phyloP scores from a whole-genome alignment of 2,329 filamentous ascomycete genomes.

The Hymenoscyphus albidus region DNA sequence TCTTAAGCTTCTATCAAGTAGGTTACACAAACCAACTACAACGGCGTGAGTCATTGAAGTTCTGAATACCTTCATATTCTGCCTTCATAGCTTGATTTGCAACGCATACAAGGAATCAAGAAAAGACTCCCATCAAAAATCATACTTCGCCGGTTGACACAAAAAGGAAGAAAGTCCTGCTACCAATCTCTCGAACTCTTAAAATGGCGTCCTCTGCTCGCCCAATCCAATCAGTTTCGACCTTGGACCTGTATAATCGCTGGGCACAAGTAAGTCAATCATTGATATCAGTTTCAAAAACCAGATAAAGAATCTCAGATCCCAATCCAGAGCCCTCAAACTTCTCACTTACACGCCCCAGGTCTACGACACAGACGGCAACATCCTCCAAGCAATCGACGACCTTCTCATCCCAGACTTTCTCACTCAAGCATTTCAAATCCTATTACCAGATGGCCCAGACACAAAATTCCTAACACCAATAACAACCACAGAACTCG shows the following conservation, averaged over 20 bases:
- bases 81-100: background rate
- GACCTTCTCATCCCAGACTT: constrained; percentile 50
- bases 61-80: background rate
- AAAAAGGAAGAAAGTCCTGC: background rate
- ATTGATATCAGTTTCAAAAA: constrained; percentile 4
- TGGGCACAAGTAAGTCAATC: constrained; percentile 39
- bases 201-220: constrained; percentile 10
- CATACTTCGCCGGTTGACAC: too few species aligned
- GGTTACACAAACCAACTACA: background rate
- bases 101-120: too few species aligned
- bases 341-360: constrained; percentile 7
- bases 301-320: too few species aligned
- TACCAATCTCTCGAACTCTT: background rate
- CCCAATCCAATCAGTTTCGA: constrained; percentile 36
- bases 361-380: constrained; percentile 62
- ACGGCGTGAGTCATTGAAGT: background rate
- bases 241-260: constrained; percentile 44
- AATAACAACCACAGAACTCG: constrained; percentile 45
- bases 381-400: constrained; percentile 63
- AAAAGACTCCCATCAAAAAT: background rate
- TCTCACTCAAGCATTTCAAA: constrained; percentile 46
- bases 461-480: constrained; percentile 15
- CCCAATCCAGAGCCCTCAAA: background rate
- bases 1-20: background rate
- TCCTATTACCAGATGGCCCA: constrained; percentile 1